phyloP scores from a whole-genome alignment of 345 rosid genomes.

The Bruguiera sexangula region DNA sequence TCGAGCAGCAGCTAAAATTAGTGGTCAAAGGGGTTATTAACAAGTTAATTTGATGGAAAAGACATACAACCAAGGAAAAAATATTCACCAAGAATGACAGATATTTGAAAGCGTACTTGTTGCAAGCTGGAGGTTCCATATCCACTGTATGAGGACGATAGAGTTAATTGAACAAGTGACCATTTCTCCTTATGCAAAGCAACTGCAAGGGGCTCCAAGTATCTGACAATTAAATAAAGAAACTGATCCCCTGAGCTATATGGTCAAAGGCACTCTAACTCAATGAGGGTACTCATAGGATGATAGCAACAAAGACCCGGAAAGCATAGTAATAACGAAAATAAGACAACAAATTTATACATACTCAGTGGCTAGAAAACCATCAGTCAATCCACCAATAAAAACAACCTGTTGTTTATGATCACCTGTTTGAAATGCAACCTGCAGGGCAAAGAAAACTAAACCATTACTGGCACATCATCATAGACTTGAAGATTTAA shows the following conservation, averaged over 20 bases:
- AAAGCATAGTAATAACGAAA: too few species aligned
- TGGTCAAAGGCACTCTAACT: background rate
- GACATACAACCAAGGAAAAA: background rate
- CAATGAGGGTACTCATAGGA: too few species aligned
- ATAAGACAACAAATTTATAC: conserved; percentile 21
- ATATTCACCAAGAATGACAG: background rate
- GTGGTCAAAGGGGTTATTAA: background rate
- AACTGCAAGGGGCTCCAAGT: conserved; percentile 91
- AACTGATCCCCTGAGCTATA: background rate
- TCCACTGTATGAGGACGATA: conserved; percentile 88
- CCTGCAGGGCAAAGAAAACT: conserved; percentile 37
- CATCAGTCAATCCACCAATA: conserved; percentile 90
- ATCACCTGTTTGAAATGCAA: conserved; percentile 91
- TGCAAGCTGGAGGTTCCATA: conserved; percentile 88
- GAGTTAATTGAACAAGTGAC: conserved; percentile 87
- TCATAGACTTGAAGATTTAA: too few species aligned
- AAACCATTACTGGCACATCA: conserved; percentile 5
- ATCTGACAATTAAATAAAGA: conserved; percentile 41
- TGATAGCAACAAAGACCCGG: too few species aligned
- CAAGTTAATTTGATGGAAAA: background rate
- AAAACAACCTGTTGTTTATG: conserved; percentile 83
- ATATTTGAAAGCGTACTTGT: conserved; percentile 50
- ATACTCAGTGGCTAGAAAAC: conserved; percentile 88
- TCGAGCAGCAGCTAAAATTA: background rate
- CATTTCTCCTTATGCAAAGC: conserved; percentile 94